phyloP scores from a whole-genome alignment of 306 rosid species.

The Fragaria ananassa region DNA sequence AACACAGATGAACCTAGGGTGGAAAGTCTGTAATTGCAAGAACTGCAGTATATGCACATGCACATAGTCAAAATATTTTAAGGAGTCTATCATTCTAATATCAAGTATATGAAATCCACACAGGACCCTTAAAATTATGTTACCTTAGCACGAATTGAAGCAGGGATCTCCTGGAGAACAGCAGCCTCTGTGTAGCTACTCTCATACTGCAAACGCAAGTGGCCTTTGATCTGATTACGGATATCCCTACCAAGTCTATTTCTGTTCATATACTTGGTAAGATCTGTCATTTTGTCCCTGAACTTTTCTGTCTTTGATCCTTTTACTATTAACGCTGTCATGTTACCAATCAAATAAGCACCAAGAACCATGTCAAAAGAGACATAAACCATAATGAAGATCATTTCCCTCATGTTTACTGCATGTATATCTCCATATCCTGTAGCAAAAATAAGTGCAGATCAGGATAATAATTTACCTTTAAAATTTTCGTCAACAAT shows the following conservation, averaged over 20 bases:
- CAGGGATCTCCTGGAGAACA: constrained; percentile 78
- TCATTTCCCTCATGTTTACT: constrained; percentile 92
- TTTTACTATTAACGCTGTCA: constrained; percentile 98
- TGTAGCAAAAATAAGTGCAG: constrained; percentile 32
- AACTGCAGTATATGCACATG: background rate
- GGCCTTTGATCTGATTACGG: constrained; percentile 90
- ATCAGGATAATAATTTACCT: background rate
- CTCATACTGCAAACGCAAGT: constrained; percentile 82
- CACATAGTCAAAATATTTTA: constrained; percentile 1
- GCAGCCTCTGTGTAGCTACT: constrained; percentile 88
- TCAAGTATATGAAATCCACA: constrained; percentile 8
- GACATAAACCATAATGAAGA: constrained; percentile 84
- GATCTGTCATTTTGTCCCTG: constrained; percentile 91
- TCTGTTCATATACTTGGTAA: constrained; percentile 85
- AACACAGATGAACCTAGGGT: background rate
- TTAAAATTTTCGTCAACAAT: background rate
- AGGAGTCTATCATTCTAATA: background rate
- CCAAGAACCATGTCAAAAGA: constrained; percentile 97
- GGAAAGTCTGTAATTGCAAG: background rate
- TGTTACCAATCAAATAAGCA: constrained; percentile 96
- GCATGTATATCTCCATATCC: constrained; percentile 99
- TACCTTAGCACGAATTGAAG: constrained; percentile 89
- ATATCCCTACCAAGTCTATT: constrained; percentile 77
- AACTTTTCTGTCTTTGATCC: constrained; percentile 94
- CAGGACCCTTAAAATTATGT: constrained; percentile 8